phyloP scores from a whole-genome alignment of 768 basidiomycete species.

The Boletus sp. region DNA sequence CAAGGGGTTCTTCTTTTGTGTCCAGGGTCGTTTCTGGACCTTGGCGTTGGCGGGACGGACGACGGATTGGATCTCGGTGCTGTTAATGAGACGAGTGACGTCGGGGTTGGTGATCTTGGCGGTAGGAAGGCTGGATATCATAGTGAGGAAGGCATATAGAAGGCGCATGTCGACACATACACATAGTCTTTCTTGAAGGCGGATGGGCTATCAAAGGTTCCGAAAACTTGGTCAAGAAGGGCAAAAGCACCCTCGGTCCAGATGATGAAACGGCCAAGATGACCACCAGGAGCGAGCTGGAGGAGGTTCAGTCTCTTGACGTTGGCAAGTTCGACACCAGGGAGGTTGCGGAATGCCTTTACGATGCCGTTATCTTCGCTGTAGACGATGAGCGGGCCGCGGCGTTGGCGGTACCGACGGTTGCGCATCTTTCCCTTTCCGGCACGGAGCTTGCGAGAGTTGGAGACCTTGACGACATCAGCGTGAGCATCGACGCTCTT shows the following conservation, averaged over 20 bases:
- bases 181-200: conserved; percentile 85
- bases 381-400: conserved; percentile 96
- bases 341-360: conserved; percentile 97
- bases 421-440: conserved; percentile 98
- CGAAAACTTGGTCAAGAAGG: conserved; percentile 92
- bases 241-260: conserved; percentile 96
- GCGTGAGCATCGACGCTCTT: conserved; percentile 85
- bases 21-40: conserved; percentile 90
- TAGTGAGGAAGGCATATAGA: background rate
- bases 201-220: conserved; percentile 88
- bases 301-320: conserved; percentile 94
- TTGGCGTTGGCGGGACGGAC: conserved; percentile 87
- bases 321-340: conserved; percentile 96
- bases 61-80: conserved; percentile 95
- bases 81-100: conserved; percentile 96
- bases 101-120: conserved; percentile 98
- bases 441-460: conserved; percentile 93
- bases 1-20: conserved; percentile 99
- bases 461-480: conserved; percentile 96
- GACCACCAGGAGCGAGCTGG: conserved; percentile 98
- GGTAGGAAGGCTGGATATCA: conserved; percentile 66
- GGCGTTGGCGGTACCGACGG: conserved; percentile 93
- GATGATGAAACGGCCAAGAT: conserved; percentile 98
- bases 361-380: conserved; percentile 97
- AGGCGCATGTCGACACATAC: conserved; percentile 38